Evolutionary conservation across 108 stramenopile species (phyloP).

Genomic region (Nitzschia sp.): DNA sequence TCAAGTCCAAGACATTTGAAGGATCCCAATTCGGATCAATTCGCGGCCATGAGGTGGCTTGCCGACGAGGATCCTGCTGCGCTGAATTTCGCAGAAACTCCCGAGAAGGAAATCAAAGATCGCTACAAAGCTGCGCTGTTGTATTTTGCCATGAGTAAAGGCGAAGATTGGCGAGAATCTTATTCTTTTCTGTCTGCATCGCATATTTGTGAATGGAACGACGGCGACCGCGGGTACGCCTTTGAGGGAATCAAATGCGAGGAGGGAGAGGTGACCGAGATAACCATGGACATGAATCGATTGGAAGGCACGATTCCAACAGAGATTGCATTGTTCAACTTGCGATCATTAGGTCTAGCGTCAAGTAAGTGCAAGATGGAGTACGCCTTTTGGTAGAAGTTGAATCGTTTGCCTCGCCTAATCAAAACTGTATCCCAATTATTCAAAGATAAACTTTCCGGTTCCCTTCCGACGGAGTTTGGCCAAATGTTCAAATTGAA

Average conservation of each 20-base stretch:
- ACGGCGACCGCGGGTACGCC: slow-evolving; percentile 11
- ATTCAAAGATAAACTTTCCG: neutral
- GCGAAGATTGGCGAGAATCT: slow-evolving; percentile 17
- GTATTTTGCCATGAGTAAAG: slow-evolving; percentile 42
- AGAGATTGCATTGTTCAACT: slow-evolving; percentile 9
- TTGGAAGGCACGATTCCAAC: slow-evolving; percentile 8
- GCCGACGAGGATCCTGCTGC: slow-evolving; percentile 5
- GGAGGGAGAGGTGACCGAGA: neutral
- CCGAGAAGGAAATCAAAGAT: neutral
- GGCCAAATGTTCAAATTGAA: neutral
- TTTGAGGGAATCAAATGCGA: slow-evolving; percentile 15
- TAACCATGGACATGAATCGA: slow-evolving; percentile 1
- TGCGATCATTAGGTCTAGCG: neutral
- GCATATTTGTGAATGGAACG: slow-evolving; percentile 18
- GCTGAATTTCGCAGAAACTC: neutral
- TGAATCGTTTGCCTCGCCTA: too few species aligned
- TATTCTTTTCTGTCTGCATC: slow-evolving; percentile 8
- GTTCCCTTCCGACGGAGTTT: slow-evolving; percentile 5
- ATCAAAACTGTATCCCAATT: too few species aligned
- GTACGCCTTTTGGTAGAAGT: too few species aligned
- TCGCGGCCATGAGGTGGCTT: slow-evolving; percentile 22
- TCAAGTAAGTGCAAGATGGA: too few species aligned
- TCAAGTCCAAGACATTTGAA: slow-evolving; percentile 2
- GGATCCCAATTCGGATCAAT: slow-evolving; percentile 19
- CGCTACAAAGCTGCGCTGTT: slow-evolving; percentile 41